Evolutionary conservation across 2,329 filamentous ascomycete species (phyloP), one percentile per base, ranked within the genome.

Genomic region (Aspergillus costaricaensis): DNA sequence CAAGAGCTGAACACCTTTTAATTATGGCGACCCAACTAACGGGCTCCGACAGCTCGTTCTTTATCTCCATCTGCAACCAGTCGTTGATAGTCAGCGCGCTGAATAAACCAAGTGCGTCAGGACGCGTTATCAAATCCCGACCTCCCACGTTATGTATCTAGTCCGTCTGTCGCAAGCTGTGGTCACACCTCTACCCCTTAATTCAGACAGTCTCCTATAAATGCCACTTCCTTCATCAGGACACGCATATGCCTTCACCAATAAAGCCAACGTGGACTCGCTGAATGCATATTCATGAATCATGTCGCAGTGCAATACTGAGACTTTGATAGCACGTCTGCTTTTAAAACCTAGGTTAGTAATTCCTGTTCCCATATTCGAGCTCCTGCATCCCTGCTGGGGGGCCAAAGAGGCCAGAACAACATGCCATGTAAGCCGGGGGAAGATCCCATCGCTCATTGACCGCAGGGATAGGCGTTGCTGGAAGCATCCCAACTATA

Each of bases 261-360:
- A 9, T 21, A 36, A 36, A 36, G 32, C 32, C 23, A 44, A 17
- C 15, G 25, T 21, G 10, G 17, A 30, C 23, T 27, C 12, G 38
- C 21, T 38, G 23, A 17, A 43, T 25, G 44, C 38, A 52, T 15
- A 30, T 32, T 27, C 21, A 56, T 39, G 39, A 55, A 61, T 21
- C 48, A 68, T 69, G 67, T 56, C 67, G 49, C 57, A 54, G 55
- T 52, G 59, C 48, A 64, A 60, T 21, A 58, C 68, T 10, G 66
- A 65, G 50, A 61, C 63, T 41, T 64, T 72, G 38, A 57, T 75
- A 55, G 69, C 70, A 32, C 67, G 72, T 53, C 62, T 75, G 23
- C 63, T 67, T 39, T 75, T 72, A 71, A 72, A 74, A 62, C 69
- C 71, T 30, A 70, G 67, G 73, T 75, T 25, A 66, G 72, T 72